phyloP scores from a whole-genome alignment of 805 yeast species.

The Pichia paraexigua region DNA sequence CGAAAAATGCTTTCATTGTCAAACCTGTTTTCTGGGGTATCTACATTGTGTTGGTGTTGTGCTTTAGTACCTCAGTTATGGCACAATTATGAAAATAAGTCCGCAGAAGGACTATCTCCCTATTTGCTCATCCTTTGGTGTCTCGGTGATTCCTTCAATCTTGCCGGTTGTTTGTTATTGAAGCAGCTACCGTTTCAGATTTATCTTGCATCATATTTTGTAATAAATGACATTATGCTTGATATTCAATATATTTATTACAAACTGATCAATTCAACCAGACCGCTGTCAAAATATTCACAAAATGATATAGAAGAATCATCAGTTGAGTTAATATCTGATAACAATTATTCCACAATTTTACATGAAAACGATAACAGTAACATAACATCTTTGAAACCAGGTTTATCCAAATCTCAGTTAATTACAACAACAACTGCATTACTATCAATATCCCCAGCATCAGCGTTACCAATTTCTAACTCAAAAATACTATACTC shows the following conservation, averaged over 20 bases:
- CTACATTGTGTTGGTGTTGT: slow-evolving; percentile 29
- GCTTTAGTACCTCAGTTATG: slow-evolving; percentile 32
- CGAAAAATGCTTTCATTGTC: neutral
- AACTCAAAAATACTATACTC: neutral
- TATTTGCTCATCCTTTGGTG: slow-evolving; percentile 27
- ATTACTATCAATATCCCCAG: neutral
- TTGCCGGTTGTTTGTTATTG: slow-evolving; percentile 69
- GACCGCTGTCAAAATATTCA: neutral
- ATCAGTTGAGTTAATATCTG: neutral
- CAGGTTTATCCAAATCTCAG: slow-evolving; percentile 8
- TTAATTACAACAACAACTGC: slow-evolving; percentile 4
- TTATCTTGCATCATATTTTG: slow-evolving; percentile 62
- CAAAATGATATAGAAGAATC: neutral
- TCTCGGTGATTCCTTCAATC: slow-evolving; percentile 27
- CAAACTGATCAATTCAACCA: slow-evolving; percentile 1
- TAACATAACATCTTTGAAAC: neutral
- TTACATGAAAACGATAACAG: neutral
- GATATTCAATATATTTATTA: slow-evolving; percentile 70
- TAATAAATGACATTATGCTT: slow-evolving; percentile 61
- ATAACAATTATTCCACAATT: neutral
- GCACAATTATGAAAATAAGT: slow-evolving; percentile 25
- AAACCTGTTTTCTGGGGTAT: slow-evolving; percentile 7
- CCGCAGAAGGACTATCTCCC: slow-evolving; percentile 27
- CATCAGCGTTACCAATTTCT: slow-evolving; percentile 12
- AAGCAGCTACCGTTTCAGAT: slow-evolving; percentile 76